Evolutionary conservation across 176 grass and related monocot genomes (phyloP).

Genomic region (Lolium rigidum): DNA sequence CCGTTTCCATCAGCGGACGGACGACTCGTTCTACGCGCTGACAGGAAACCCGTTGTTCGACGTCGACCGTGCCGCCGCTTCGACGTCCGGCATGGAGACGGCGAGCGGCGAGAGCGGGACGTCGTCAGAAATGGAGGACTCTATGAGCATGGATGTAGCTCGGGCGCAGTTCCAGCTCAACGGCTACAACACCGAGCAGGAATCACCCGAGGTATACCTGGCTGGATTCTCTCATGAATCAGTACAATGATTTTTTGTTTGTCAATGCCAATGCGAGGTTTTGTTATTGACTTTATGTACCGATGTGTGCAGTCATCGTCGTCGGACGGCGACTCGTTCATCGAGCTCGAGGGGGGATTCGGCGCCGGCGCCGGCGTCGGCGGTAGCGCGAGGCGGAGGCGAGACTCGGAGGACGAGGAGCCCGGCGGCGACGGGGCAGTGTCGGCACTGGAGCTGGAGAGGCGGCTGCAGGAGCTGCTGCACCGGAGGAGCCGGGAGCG

Average conservation of each 20-base stretch:
- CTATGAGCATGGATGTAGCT: not conserved
- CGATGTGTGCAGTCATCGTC: conserved; percentile 15
- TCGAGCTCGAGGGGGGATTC: conserved; percentile 45
- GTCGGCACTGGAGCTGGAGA: conserved; percentile 55
- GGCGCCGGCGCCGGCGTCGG: not conserved
- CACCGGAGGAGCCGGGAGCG: conserved; percentile 48
- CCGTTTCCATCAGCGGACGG: not conserved
- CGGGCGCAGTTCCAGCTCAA: not conserved
- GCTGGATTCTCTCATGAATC: not conserved
- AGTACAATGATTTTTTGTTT: not conserved
- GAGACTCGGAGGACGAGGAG: not conserved
- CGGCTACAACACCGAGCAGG: not conserved
- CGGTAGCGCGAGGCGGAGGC: not conserved
- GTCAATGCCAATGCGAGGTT: not conserved
- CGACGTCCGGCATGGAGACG: not conserved
- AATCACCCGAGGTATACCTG: conserved; percentile 13
- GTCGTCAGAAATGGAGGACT: not conserved
- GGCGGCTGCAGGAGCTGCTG: conserved; percentile 59
- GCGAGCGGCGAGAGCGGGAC: not conserved
- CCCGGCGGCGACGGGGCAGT: conserved; percentile 19
- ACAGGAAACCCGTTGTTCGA: conserved; percentile 18
- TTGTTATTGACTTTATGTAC: not conserved
- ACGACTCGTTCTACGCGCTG: not conserved
- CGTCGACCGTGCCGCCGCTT: not conserved
- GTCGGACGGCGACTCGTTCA: conserved; percentile 47